These are phyloP conservation scores for Ophiostoma piceae DNA, from an alignment of 2,329 filamentous ascomycete species.

Conservation along the genomic window DNA sequence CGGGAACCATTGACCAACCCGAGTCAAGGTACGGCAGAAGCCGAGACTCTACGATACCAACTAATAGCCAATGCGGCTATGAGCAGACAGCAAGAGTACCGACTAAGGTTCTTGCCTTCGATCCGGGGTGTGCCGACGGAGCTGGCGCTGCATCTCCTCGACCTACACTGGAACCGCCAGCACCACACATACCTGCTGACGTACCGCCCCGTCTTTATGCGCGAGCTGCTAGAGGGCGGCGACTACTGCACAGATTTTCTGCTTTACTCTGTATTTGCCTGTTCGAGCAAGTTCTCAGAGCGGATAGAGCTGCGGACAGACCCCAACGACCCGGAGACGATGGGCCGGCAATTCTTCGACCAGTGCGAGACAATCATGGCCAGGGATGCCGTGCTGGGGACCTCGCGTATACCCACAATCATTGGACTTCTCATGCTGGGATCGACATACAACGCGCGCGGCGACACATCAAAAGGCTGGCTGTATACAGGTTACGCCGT, in stretches of 20 bases:
- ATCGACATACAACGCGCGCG: conserved; percentile 30
- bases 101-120: conserved; percentile 14
- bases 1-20: background rate
- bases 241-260: conserved; percentile 37
- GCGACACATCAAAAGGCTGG: conserved; percentile 36
- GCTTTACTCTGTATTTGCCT: conserved; percentile 37
- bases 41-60: conserved; percentile 16
- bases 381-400: conserved; percentile 25
- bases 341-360: conserved; percentile 29
- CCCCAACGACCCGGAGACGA: conserved; percentile 26
- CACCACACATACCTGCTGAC: conserved; percentile 38
- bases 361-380: conserved; percentile 30
- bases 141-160: conserved; percentile 36
- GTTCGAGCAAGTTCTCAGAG: conserved; percentile 31
- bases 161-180: conserved; percentile 39
- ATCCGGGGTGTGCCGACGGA: conserved; percentile 30
- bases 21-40: background rate
- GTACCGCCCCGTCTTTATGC: conserved; percentile 38
- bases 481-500: conserved; percentile 39
- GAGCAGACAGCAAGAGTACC: conserved; percentile 23
- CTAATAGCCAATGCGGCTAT: conserved; percentile 24
- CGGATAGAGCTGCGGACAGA: conserved; percentile 28
- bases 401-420: conserved; percentile 31
- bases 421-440: conserved; percentile 31
- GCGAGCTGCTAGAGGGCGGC: conserved; percentile 34